Conservation (phyloP, 106 monocot genomes). For the Iris macrosiphon region DNA sequence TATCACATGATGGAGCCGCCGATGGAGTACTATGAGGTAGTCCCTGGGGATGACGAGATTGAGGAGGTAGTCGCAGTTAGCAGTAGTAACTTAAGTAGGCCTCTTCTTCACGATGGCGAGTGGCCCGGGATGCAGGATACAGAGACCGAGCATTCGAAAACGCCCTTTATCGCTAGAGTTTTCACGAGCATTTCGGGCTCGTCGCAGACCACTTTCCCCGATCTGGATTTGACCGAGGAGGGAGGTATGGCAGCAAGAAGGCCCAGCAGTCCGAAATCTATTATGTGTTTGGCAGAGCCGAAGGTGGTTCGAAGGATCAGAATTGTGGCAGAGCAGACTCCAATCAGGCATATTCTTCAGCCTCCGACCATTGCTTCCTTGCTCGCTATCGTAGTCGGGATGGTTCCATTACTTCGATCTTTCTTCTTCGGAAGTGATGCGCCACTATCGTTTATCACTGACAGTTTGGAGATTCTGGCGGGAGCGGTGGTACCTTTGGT, state of each 20-base stretch:
- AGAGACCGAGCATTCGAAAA: conserved; percentile 53
- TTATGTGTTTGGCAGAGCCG: conserved; percentile 82
- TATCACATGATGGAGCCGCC: conserved; percentile 99
- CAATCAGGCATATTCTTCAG: conserved; percentile 79
- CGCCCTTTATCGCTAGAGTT: conserved; percentile 63
- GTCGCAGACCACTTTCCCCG: conserved; percentile 44
- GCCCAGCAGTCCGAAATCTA: conserved; percentile 64
- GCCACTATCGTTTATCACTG: conserved; percentile 76
- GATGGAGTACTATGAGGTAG: conserved; percentile 65
- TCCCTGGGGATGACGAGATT: conserved; percentile 30
- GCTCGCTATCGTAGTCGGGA: conserved; percentile 67
- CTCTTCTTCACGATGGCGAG: conserved; percentile 64
- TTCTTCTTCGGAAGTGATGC: conserved; percentile 78
- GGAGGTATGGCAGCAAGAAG: neutral
- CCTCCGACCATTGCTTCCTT: conserved; percentile 93
- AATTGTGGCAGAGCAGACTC: conserved; percentile 87
- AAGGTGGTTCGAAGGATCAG: conserved; percentile 74
- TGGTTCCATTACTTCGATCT: conserved; percentile 55
- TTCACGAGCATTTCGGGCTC: conserved; percentile 59
- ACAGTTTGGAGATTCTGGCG: conserved; percentile 87
- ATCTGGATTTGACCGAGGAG: conserved; percentile 44
- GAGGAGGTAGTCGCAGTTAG: neutral
- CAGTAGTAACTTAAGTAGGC: conserved; percentile 31
- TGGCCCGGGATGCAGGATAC: conserved; percentile 75
- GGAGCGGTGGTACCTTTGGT: conserved; percentile 87